Conservation (phyloP, 805 yeast genomes). For the Barnettozyma pratensis region DNA sequence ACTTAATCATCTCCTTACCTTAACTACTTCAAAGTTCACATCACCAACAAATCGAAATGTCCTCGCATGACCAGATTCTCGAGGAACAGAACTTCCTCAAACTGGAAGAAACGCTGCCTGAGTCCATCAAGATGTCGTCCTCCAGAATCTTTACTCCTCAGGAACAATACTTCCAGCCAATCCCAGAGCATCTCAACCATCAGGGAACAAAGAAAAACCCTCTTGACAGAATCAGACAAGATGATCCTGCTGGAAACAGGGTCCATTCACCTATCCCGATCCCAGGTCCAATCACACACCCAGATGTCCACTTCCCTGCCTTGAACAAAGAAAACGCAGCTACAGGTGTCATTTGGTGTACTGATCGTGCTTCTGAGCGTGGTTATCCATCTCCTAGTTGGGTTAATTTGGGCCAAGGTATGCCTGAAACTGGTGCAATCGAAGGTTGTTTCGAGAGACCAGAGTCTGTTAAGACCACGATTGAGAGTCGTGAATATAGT, state of each 20-base stretch:
- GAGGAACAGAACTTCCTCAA: constrained; percentile 15
- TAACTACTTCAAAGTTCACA: no score
- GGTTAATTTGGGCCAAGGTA: constrained; percentile 63
- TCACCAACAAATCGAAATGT: no score
- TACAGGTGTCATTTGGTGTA: constrained; percentile 62
- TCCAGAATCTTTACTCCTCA: constrained; percentile 17
- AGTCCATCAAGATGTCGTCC: constrained; percentile 23
- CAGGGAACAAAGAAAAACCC: background rate
- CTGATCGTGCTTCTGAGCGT: constrained; percentile 54
- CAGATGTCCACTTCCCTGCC: constrained; percentile 48
- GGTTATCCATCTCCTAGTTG: constrained; percentile 41
- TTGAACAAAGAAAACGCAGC: constrained; percentile 53
- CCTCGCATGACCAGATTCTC: no score
- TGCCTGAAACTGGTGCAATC: constrained; percentile 58
- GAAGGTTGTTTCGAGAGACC: constrained; percentile 57
- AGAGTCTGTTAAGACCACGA: constrained; percentile 39
- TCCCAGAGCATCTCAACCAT: background rate
- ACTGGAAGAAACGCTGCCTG: constrained; percentile 24
- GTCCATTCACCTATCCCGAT: constrained; percentile 43
- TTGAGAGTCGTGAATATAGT: constrained; percentile 49
- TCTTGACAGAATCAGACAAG: constrained; percentile 2
- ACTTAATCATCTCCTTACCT: no score
- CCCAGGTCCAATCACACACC: constrained; percentile 41
- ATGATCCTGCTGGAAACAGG: constrained; percentile 8
- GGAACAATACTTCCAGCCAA: constrained; percentile 2